A percentile compares a stretch with the other conserved stretches of the same genome.
Conservation (phyloP, 106 monocot genomes). For the Dendrobium officinale region DNA sequence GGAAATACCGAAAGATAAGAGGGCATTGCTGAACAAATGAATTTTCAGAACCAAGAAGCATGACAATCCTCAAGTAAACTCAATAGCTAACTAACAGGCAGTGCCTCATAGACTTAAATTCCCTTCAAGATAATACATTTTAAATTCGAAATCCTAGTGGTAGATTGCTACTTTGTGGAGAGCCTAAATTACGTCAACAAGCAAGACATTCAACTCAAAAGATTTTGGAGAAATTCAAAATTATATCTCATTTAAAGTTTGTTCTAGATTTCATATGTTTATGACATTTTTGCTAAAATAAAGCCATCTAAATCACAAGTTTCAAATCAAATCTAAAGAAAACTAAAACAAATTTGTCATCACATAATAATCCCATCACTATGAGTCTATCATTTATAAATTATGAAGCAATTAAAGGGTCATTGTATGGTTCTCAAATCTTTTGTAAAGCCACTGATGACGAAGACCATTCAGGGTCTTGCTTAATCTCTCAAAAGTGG, state of each 20-base stretch:
- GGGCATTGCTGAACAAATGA: background rate
- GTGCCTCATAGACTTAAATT: background rate
- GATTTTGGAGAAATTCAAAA: background rate
- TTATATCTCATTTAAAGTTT: background rate
- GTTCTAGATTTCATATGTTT: background rate
- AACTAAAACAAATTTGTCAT: background rate
- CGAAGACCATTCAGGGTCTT: background rate
- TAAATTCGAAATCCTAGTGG: background rate
- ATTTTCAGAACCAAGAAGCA: background rate
- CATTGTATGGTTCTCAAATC: background rate
- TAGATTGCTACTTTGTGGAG: background rate
- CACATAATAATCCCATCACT: background rate
- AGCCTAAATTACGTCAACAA: no score
- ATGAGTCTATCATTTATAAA: background rate
- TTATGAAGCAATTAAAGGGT: background rate
- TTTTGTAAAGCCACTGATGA: background rate
- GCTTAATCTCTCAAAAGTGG: background rate
- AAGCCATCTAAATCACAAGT: background rate
- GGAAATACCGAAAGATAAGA: background rate
- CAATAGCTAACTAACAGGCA: background rate
- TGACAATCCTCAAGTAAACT: no score
- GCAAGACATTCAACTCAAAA: background rate
- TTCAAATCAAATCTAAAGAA: background rate
- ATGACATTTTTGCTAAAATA: background rate
- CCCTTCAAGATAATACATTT: background rate